A percentile compares a stretch with the other conserved stretches of the same genome.
phyloP scores from a whole-genome alignment of 805 yeast genomes.

The Suhomyces xylopsoci region DNA sequence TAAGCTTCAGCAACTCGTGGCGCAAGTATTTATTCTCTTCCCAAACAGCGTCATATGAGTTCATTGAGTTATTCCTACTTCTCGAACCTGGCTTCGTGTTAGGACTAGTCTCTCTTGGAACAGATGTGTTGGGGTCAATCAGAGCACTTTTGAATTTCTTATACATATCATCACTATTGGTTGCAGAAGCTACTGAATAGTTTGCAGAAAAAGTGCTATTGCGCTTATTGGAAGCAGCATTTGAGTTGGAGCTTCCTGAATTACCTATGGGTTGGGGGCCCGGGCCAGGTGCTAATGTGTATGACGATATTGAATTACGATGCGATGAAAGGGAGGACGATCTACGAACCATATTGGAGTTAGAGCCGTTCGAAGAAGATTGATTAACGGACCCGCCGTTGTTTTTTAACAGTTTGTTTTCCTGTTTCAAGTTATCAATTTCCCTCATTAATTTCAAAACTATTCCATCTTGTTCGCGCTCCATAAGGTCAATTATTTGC shows the following conservation, averaged over 20 bases:
- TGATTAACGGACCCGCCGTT: conserved; percentile 1
- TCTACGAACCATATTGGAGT: conserved; percentile 7
- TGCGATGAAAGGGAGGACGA: conserved; percentile 14
- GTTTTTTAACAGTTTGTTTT: conserved; percentile 40
- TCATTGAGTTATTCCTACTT: conserved; percentile 9
- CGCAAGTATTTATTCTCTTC: conserved; percentile 13
- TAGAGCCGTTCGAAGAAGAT: neutral
- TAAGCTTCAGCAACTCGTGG: conserved; percentile 9
- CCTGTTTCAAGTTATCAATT: conserved; percentile 52
- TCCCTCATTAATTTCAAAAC: conserved; percentile 66
- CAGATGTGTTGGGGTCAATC: conserved; percentile 1
- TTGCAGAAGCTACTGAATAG: conserved; percentile 5
- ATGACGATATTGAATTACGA: conserved; percentile 10
- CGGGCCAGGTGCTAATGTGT: conserved; percentile 5
- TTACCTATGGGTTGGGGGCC: neutral
- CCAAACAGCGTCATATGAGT: conserved; percentile 8
- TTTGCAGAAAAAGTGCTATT: conserved; percentile 10
- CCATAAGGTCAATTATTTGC: conserved; percentile 58
- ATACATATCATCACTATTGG: conserved; percentile 7
- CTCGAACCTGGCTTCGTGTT: conserved; percentile 4
- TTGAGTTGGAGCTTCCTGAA: neutral
- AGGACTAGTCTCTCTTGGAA: conserved; percentile 7
- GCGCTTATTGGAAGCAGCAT: conserved; percentile 9
- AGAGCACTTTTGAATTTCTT: conserved; percentile 6
- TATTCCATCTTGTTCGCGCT: conserved; percentile 72